Evolutionary conservation across 1,284 basidiomycete species (phyloP).

Genomic region (Pseudomicrostroma phylloplanum): DNA sequence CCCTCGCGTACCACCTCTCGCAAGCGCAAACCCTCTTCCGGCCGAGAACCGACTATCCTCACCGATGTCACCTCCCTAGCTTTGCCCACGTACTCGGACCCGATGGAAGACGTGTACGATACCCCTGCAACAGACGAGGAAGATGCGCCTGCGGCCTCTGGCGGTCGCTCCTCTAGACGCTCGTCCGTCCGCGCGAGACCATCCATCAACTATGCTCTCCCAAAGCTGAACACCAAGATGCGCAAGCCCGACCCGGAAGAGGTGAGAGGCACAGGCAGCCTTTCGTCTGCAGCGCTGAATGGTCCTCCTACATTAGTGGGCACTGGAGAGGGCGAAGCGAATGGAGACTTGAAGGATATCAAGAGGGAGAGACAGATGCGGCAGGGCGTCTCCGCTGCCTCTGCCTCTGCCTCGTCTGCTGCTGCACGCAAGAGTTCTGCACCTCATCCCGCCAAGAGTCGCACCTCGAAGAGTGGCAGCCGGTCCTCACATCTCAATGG

Average conservation of each 20-base stretch:
- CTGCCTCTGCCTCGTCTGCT: not conserved
- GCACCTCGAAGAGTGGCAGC: not conserved
- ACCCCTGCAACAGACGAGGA: not conserved
- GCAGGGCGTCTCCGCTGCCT: not conserved
- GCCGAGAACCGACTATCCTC: no score
- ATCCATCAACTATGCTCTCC: conserved; percentile 45
- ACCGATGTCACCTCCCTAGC: no score
- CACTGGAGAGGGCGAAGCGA: conserved; percentile 2
- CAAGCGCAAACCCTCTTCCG: no score
- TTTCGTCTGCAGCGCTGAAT: not conserved
- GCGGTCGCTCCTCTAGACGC: not conserved
- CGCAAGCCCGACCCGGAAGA: conserved; percentile 44
- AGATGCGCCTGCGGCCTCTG: not conserved
- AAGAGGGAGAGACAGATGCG: conserved; percentile 1
- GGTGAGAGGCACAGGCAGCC: not conserved
- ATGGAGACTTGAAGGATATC: conserved; percentile 10
- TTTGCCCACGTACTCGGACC: not conserved
- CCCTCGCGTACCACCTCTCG: no score
- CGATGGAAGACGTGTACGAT: not conserved
- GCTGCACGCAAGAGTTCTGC: not conserved
- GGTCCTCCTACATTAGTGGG: not conserved
- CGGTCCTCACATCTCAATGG: not conserved
- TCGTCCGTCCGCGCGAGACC: conserved; percentile 26
- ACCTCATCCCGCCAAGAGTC: not conserved
- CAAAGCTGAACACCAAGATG: conserved; percentile 51